A percentile compares a stretch with the other conserved stretches of the same genome.
Evolutionary conservation across 139 green algal species (phyloP).

Genomic region (Tetraselmis chui): DNA sequence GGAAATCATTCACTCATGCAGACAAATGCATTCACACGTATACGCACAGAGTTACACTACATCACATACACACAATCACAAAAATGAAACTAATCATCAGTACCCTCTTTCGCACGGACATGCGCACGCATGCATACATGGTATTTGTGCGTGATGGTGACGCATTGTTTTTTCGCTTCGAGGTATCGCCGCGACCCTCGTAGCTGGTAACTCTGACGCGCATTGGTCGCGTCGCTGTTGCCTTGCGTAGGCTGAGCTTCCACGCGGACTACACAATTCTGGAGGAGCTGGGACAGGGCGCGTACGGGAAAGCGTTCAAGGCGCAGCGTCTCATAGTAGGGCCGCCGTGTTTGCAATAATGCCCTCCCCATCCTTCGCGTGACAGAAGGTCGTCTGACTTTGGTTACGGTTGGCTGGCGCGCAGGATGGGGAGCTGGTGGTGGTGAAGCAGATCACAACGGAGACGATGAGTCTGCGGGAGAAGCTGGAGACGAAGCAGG

Average conservation of each 20-base stretch:
- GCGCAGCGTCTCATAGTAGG: constrained; percentile 13
- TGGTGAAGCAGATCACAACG: constrained; percentile 43
- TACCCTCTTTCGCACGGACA: no score
- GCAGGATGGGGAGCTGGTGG: constrained; percentile 35
- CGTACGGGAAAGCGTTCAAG: constrained; percentile 38
- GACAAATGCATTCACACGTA: no score
- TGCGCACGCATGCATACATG: neutral
- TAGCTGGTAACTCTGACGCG: no score
- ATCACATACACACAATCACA: no score
- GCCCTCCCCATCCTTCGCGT: neutral
- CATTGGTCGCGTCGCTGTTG: neutral
- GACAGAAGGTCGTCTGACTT: neutral
- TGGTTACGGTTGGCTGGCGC: neutral
- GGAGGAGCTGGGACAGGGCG: constrained; percentile 43
- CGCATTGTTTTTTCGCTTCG: no score
- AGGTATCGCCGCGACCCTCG: no score
- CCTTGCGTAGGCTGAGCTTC: neutral
- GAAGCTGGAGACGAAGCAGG: constrained; percentile 34
- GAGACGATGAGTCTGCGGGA: constrained; percentile 6
- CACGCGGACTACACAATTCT: constrained; percentile 10
- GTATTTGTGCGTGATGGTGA: no score
- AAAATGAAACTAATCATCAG: no score
- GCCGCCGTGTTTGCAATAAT: neutral
- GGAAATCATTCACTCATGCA: no score
- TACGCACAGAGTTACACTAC: no score